A percentile compares a stretch with the other conserved stretches of the same genome.
Evolutionary conservation across 2,329 filamentous ascomycete species (phyloP).

Genomic region (Fusarium setosum): DNA sequence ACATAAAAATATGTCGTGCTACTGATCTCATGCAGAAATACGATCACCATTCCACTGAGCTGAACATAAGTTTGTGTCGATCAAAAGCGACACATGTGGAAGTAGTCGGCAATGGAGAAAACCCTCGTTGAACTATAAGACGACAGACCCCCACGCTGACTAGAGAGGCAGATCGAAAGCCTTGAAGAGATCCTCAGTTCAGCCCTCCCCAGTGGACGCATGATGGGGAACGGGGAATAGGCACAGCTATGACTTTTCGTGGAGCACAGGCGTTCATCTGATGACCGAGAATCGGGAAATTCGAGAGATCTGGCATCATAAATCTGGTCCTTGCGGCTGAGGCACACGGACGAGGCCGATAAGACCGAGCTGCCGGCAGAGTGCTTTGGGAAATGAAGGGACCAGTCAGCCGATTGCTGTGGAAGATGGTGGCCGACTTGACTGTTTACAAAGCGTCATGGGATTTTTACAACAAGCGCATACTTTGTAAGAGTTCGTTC

Average conservation of each 20-base stretch:
- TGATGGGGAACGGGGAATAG: background rate
- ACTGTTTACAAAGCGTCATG: background rate
- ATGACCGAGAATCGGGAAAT: slow-evolving; percentile 10
- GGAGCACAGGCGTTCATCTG: slow-evolving; percentile 10
- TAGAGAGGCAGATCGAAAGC: background rate
- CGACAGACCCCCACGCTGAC: no score
- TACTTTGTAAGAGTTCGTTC: background rate
- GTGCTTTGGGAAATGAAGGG: slow-evolving; percentile 3
- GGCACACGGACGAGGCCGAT: slow-evolving; percentile 12
- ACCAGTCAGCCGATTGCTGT: background rate
- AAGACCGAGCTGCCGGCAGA: background rate
- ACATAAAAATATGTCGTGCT: background rate
- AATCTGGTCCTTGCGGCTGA: slow-evolving; percentile 15
- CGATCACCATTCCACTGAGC: no score
- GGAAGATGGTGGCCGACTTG: background rate
- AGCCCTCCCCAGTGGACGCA: background rate
- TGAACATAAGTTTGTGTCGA: no score
- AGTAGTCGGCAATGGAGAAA: no score
- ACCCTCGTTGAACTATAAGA: no score
- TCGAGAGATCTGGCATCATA: slow-evolving; percentile 21
- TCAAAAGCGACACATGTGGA: no score
- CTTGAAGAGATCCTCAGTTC: background rate
- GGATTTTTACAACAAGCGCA: background rate
- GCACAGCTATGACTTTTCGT: background rate
- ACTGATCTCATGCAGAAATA: no score